Percentiles rank a stretch among this genome's conserved stretches.
Evolutionary conservation across 2,329 filamentous ascomycete species (phyloP).

Genomic region (Penicillium vulpinum): DNA sequence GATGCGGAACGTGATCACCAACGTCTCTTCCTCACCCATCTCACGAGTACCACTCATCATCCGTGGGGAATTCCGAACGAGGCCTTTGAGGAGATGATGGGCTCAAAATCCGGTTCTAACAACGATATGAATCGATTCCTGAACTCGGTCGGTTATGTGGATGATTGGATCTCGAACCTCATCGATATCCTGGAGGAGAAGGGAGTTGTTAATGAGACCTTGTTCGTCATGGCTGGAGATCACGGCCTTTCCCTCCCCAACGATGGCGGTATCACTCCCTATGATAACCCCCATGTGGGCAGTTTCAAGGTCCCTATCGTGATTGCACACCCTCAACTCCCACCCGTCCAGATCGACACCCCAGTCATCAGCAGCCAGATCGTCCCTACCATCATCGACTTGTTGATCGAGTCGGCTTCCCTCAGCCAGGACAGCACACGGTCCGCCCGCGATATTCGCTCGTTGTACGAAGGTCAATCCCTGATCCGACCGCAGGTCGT

Average conservation of each 20-base stretch:
- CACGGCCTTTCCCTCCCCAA: constrained; percentile 40
- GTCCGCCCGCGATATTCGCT: constrained; percentile 28
- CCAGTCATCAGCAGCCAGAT: constrained; percentile 35
- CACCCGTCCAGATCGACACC: constrained; percentile 29
- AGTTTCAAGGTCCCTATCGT: constrained; percentile 38
- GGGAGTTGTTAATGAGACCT: constrained; percentile 34
- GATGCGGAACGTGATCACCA: constrained; percentile 32
- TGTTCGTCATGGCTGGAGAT: constrained; percentile 37
- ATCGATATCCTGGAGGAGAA: constrained; percentile 33
- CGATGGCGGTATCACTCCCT: constrained; percentile 35
- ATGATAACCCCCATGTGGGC: constrained; percentile 35
- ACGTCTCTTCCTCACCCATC: constrained; percentile 36
- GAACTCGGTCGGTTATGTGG: constrained; percentile 34
- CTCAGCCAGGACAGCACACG: constrained; percentile 23
- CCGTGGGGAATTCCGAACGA: constrained; percentile 34
- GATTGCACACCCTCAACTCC: constrained; percentile 35
- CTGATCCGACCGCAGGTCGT: constrained; percentile 30
- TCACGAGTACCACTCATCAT: constrained; percentile 38
- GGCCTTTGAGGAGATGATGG: constrained; percentile 26
- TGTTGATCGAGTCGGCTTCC: constrained; percentile 33
- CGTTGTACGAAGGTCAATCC: constrained; percentile 37
- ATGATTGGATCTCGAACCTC: constrained; percentile 35
- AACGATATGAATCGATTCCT: constrained; percentile 31
- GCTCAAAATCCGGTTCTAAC: constrained; percentile 19
- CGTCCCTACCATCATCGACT: constrained; percentile 34